Evolutionary conservation across 176 grass and related monocot genomes (phyloP).

Genomic region (Triticum timopheevii): DNA sequence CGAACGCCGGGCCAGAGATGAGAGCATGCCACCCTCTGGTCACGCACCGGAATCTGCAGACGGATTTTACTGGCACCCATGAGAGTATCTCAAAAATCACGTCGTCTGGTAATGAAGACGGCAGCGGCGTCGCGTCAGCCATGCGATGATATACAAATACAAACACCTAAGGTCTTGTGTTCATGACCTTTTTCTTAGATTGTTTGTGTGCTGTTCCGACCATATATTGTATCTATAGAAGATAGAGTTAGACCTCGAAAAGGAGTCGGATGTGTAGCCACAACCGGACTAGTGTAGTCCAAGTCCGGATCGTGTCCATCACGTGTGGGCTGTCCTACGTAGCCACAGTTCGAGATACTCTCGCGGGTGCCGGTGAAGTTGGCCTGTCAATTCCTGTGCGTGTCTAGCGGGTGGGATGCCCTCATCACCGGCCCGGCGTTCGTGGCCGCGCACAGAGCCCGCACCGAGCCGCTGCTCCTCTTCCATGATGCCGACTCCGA

Average conservation of each 20-base stretch:
- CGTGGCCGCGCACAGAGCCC: background rate
- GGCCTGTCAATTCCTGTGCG: background rate
- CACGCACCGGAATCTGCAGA: background rate
- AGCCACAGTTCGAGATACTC: too few relatives aligned
- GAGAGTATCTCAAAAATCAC: background rate
- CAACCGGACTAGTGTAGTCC: too few relatives aligned
- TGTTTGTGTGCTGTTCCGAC: too few relatives aligned
- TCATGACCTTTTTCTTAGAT: too few relatives aligned
- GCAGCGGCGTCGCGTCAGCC: background rate
- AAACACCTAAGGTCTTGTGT: too few relatives aligned
- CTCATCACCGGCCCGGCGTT: background rate
- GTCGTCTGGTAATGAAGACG: background rate
- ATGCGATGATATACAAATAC: background rate
- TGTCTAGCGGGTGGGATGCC: background rate
- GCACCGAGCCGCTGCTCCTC: background rate
- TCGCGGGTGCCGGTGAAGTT: background rate
- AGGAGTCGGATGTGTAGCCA: too few relatives aligned
- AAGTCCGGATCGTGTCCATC: too few relatives aligned
- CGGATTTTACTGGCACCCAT: background rate
- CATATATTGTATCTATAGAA: too few relatives aligned
- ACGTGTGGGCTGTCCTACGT: too few relatives aligned
- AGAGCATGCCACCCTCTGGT: background rate
- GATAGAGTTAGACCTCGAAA: too few relatives aligned
- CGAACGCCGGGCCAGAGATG: too few relatives aligned
- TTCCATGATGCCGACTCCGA: background rate